A percentile compares a stretch with the other conserved stretches of the same genome.
phyloP scores from a whole-genome alignment of 1,284 basidiomycete genomes.

The Schizophyllum commune region DNA sequence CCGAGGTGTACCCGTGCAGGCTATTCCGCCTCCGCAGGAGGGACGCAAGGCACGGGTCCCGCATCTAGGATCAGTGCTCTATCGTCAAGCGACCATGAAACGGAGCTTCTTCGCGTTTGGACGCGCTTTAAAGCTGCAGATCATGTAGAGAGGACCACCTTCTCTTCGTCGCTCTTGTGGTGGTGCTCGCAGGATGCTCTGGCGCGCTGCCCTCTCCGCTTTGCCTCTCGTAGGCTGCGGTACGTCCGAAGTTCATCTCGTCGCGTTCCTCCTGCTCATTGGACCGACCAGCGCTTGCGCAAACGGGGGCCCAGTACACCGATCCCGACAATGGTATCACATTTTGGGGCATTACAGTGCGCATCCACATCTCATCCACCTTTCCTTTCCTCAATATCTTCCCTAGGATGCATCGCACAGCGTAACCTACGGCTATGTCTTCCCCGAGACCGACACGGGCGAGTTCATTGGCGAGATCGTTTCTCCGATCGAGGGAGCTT shows the following conservation, averaged over 20 bases:
- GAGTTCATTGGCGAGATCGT: conserved; percentile 61
- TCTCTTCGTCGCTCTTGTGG: conserved; percentile 3
- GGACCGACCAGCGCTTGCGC: conserved; percentile 30
- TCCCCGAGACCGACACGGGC: conserved; percentile 37
- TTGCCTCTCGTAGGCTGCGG: conserved; percentile 20
- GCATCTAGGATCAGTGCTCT: neutral
- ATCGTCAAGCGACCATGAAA: neutral
- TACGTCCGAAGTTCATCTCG: conserved; percentile 2
- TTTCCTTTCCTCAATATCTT: neutral
- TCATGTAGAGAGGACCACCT: neutral
- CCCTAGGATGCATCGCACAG: conserved; percentile 19
- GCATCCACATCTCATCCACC: conserved; percentile 15
- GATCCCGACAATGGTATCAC: conserved; percentile 48
- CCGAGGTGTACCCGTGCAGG: conserved; percentile 2
- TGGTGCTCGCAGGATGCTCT: conserved; percentile 19
- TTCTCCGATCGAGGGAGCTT: conserved; percentile 42
- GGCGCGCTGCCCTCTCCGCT: conserved; percentile 20
- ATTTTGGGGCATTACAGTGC: conserved; percentile 44
- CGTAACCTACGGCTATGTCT: conserved; percentile 45
- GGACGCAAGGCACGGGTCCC: neutral
- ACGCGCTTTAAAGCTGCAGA: neutral
- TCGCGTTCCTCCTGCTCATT: conserved; percentile 1
- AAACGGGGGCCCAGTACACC: conserved; percentile 29
- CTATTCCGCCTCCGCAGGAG: neutral
- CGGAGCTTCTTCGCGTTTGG: conserved; percentile 6